Conservation (phyloP, 305 asterid genomes). For the Fraxinus ornus region DNA sequence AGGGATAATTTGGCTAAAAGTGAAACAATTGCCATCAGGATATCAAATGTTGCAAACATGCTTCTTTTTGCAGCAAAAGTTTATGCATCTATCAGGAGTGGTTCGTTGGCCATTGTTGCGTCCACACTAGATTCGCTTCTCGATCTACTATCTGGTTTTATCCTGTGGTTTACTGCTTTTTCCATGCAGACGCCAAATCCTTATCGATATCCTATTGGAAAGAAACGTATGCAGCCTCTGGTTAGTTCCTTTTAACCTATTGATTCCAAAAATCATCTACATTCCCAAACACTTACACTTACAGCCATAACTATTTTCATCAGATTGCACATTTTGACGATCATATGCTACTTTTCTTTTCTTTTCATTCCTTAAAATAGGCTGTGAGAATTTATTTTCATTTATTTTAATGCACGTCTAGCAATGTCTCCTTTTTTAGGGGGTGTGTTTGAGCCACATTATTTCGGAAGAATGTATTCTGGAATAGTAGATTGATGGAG, state of each 20-base stretch:
- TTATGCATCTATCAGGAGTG: slow-evolving; percentile 49
- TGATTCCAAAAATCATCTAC: background rate
- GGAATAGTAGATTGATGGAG: too few species aligned
- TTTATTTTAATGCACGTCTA: background rate
- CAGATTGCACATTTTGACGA: background rate
- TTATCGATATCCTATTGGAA: slow-evolving; percentile 54
- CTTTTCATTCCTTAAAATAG: background rate
- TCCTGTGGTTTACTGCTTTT: slow-evolving; percentile 55
- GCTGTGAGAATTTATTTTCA: background rate
- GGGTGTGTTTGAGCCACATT: too few species aligned
- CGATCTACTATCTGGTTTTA: slow-evolving; percentile 52
- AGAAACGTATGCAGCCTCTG: slow-evolving; percentile 62
- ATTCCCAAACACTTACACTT: background rate
- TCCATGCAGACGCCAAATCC: slow-evolving; percentile 55
- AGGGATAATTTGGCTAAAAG: slow-evolving; percentile 47
- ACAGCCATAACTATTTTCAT: background rate
- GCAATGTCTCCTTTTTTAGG: background rate
- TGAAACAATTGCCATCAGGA: slow-evolving; percentile 48
- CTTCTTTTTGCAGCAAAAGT: slow-evolving; percentile 53
- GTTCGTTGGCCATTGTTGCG: slow-evolving; percentile 55
- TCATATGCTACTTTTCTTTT: background rate
- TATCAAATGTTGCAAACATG: slow-evolving; percentile 56
- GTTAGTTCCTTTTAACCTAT: slow-evolving; percentile 31
- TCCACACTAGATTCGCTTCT: slow-evolving; percentile 57
- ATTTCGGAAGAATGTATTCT: too few species aligned